Evolutionary conservation across 2,329 filamentous ascomycete species (phyloP), one percentile per base, ranked within the genome.

Genomic region (Pseudonectria buxi): DNA sequence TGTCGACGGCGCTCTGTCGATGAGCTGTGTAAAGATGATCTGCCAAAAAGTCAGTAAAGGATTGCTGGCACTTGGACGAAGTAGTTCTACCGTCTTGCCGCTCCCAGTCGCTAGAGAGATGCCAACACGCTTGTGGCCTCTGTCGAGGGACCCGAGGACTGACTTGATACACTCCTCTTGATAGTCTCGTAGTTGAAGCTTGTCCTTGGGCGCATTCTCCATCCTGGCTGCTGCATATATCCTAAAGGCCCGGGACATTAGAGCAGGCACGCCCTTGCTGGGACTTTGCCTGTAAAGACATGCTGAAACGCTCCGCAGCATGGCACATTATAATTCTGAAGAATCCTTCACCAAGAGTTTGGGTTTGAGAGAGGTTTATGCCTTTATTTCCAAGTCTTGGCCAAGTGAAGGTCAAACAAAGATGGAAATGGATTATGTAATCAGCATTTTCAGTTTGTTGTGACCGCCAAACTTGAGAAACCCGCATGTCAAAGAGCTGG

Each of bases 1-100:
- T 25, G 46, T 41, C 6, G 80, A 62, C 34, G 68, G 60, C 33
- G 96, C 70, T 39, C 85, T 82, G 51, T 86, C 79, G 43, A 98
- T 94, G 30, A 98, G 73, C 57, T 95, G 88, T 10, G 90, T 96
- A 65, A 98, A 98, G 50, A 98, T 89, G 55, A 98, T 81, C 83
- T 87, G 46, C 12, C 14, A 26, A 7, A 15, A 14, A 16, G 10
- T 41, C 14, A 54, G 42, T 44, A 37, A 36, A n/a, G 29, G 28
- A 14, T 25, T 12, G 10, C n/a, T 9, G n/a, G 15, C 16, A 15
- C 4, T 7, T 14, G 14, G 6, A 24, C 28, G n/a, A 22, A 28
- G 10, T 3, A 3, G 24, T 50, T 71, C 41, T 61, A 86, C 86
- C 7, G 88, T 95, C 60, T 95, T 95, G 6, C 88, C 88, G 44